Evolutionary conservation across 179 eudicot genomes (phyloP), one percentile per base, ranked within the genome.

Genomic region (Heliamphora pulchella): DNA sequence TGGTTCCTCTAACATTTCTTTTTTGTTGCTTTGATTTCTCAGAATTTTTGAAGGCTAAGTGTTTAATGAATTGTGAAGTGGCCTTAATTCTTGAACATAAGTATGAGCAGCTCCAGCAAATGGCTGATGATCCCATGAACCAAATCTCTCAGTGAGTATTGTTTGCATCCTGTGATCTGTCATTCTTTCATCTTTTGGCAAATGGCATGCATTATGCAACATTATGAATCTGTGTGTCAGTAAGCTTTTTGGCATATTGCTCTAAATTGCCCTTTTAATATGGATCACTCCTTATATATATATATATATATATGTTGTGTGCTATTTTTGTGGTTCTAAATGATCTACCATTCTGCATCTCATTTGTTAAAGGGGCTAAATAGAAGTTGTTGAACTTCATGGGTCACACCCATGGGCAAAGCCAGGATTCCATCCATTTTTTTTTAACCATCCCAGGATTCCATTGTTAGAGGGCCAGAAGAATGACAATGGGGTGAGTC

Each of bases 1-100:
- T 18, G 20, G 9, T 3, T 1, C 46, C 14, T 8, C 18, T 18
- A 20, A 50, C 18, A 47, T 78, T 70, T 69, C 2, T 11, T 2
- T 76, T 22, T 71, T 53, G n/a, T 80, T 48, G 0, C 44, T 75
- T 59, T 18, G 5, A 17, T 59, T 59, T 41, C 75, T 82, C 83
- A 88, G 98, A 95, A 69, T 95, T 95, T 85, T 77, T 93, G 57
- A 95, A 95, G 84, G 98, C 95, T 39, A 95, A 95, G 85, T 95
- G 98, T 82, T 70, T 95, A 43, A 95, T 93, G 98, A 95, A 95
- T 69, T 90, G 97, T 64, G 98, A 95, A 86, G 98, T 95, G 31
- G 68, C 98, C 8, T 78, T 93, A 81, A 95, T 95, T 79, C 91
- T 95, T 1, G 98, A 93, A 41, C 94, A 82, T 77, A 90, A 90